phyloP scores from a whole-genome alignment of 371 early-diverging fungal species.

The Saksenaea oblongispora region DNA sequence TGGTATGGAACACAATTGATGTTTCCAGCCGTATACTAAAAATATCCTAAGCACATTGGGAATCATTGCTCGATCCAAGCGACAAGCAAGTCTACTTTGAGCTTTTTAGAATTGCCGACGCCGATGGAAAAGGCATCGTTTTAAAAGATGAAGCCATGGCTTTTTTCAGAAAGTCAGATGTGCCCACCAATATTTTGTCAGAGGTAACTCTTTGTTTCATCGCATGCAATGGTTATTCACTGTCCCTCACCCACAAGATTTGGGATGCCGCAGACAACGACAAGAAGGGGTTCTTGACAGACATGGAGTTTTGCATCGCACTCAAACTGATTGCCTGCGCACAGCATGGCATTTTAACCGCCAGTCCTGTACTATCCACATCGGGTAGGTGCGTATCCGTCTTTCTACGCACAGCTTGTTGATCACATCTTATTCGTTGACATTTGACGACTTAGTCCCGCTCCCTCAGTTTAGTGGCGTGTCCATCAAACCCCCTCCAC shows the following conservation, averaged over 20 bases:
- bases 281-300: constrained; percentile 74
- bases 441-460: constrained; percentile 25
- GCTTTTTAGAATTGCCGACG: constrained; percentile 71
- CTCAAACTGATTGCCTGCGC: constrained; percentile 88
- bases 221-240: not conserved
- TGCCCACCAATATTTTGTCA: constrained; percentile 65
- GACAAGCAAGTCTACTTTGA: constrained; percentile 71
- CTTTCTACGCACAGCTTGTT: constrained; percentile 7
- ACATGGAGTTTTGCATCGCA: constrained; percentile 74
- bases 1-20: not conserved
- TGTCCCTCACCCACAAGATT: constrained; percentile 49
- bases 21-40: not conserved
- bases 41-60: constrained; percentile 1
- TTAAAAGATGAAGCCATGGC: constrained; percentile 76
- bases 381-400: constrained; percentile 28
- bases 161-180: constrained; percentile 77
- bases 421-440: not conserved
- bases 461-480: constrained; percentile 59
- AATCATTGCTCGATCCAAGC: constrained; percentile 50
- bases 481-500: constrained; percentile 10
- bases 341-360: constrained; percentile 65
- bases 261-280: constrained; percentile 84
- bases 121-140: constrained; percentile 65
- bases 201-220: constrained; percentile 51
- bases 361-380: constrained; percentile 39